Conservation (phyloP, 2,329 filamentous ascomycete genomes). For the Cryphonectria naterciae region DNA sequence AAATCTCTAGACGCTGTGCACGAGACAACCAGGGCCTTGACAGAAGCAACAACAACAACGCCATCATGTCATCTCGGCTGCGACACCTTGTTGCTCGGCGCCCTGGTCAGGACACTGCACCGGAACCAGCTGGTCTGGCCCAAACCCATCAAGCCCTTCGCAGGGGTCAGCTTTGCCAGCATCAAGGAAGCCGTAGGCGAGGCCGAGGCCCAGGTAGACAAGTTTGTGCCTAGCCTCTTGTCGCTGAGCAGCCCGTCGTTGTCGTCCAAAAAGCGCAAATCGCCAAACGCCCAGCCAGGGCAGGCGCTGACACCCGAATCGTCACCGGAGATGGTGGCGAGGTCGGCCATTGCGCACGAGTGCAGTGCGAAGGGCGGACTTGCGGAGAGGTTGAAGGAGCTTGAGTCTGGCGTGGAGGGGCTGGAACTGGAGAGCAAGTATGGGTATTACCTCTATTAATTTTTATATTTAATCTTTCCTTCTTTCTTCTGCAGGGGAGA, state of each 20-base stretch:
- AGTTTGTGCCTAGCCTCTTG: slow-evolving; percentile 9
- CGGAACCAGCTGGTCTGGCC: slow-evolving; percentile 35
- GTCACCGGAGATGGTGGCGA: slow-evolving; percentile 31
- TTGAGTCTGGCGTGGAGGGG: slow-evolving; percentile 33
- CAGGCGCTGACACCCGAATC: slow-evolving; percentile 31
- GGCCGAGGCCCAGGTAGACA: slow-evolving; percentile 29
- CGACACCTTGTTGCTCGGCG: slow-evolving; percentile 37
- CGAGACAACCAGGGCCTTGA: slow-evolving; percentile 33
- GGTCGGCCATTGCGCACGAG: slow-evolving; percentile 26
- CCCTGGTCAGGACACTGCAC: slow-evolving; percentile 37
- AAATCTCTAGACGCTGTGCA: slow-evolving; percentile 33
- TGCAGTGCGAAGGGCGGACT: slow-evolving; percentile 31
- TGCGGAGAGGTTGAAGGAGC: slow-evolving; percentile 27
- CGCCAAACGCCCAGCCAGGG: slow-evolving; percentile 22
- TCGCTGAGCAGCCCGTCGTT: slow-evolving; percentile 14
- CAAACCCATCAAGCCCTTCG: slow-evolving; percentile 34
- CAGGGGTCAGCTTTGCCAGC: slow-evolving; percentile 34
- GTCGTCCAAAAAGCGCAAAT: slow-evolving; percentile 24
- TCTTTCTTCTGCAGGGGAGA: background rate
- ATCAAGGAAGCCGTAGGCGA: slow-evolving; percentile 33
- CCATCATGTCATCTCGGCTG: slow-evolving; percentile 32
- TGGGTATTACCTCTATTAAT: slow-evolving; percentile 36
- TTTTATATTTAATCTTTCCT: no score
- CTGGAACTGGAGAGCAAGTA: slow-evolving; percentile 37
- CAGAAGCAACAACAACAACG: slow-evolving; percentile 19